Percentiles rank a stretch among this genome's conserved stretches.
These are phyloP conservation scores for Botrytis squamosa DNA, from an alignment of 2,329 filamentous ascomycete genomes.

Conservation along the genomic window DNA sequence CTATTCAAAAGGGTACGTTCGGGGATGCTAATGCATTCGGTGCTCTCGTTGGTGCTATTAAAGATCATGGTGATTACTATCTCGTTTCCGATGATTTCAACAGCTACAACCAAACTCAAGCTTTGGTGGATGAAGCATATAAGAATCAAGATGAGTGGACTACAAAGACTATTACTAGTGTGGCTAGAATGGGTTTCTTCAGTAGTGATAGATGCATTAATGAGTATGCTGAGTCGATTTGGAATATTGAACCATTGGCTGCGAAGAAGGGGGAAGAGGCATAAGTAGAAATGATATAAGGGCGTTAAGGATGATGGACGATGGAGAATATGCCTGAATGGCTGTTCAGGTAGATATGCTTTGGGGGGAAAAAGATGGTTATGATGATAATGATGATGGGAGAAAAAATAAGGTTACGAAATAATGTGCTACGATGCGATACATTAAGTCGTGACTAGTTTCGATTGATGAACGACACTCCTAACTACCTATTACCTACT, in stretches of 20 bases:
- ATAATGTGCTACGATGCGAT: neutral
- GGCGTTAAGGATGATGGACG: neutral
- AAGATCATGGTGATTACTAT: conserved; percentile 95
- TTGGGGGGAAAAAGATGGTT: neutral
- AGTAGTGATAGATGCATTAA: conserved; percentile 92
- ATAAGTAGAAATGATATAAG: neutral
- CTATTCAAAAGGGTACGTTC: conserved; percentile 77
- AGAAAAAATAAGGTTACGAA: neutral
- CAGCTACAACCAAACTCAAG: conserved; percentile 88
- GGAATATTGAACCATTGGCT: conserved; percentile 82
- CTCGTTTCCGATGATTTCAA: conserved; percentile 97
- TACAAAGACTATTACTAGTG: conserved; percentile 82
- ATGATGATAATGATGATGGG: neutral
- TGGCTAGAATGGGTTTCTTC: conserved; percentile 96
- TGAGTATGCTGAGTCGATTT: conserved; percentile 95
- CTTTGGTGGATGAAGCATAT: conserved; percentile 88
- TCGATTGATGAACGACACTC: neutral
- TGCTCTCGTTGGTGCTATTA: conserved; percentile 80
- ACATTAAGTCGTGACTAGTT: neutral
- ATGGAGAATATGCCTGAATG: neutral
- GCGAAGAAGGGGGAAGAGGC: neutral
- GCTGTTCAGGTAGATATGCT: neutral
- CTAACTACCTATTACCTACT: neutral
- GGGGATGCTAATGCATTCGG: conserved; percentile 76
- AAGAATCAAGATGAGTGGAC: conserved; percentile 91